Evolutionary conservation across 148 eudicot species (phyloP).

Genomic region (Chenopodium formosanum): DNA sequence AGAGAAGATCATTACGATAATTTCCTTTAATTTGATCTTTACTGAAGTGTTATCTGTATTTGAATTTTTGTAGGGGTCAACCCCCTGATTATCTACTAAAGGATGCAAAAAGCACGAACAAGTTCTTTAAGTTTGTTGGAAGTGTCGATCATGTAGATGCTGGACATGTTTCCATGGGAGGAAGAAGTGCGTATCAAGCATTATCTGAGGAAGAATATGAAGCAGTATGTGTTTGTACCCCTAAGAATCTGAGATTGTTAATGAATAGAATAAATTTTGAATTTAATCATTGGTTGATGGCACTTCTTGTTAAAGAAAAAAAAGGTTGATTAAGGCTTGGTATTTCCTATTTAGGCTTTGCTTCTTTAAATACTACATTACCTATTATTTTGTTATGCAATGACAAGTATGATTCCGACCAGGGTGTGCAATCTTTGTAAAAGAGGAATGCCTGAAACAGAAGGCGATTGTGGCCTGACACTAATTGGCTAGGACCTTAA

Average conservation of each 20-base stretch:
- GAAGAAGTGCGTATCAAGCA: slow-evolving; percentile 59
- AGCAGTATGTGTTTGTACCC: slow-evolving; percentile 61
- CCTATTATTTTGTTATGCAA: background rate
- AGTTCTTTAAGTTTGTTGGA: slow-evolving; percentile 85
- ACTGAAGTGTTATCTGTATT: slow-evolving; percentile 24
- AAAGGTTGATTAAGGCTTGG: background rate
- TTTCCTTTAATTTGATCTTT: background rate
- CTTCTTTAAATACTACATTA: background rate
- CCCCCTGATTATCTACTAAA: slow-evolving; percentile 91
- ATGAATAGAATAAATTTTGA: background rate
- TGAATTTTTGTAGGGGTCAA: slow-evolving; percentile 64
- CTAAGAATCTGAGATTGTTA: slow-evolving; percentile 1
- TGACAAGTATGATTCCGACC: background rate
- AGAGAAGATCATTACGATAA: background rate
- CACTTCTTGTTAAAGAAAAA: background rate
- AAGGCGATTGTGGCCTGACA: background rate
- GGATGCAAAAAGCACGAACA: slow-evolving; percentile 81
- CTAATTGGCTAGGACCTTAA: background rate
- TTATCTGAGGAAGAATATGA: slow-evolving; percentile 85
- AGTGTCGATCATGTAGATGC: slow-evolving; percentile 50
- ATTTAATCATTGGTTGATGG: background rate
- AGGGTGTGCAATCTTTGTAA: background rate
- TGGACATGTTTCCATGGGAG: slow-evolving; percentile 37
- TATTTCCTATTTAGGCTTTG: slow-evolving; percentile 5
- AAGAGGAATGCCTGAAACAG: background rate